Conservation (phyloP, 2,329 filamentous ascomycete genomes). For the Aspergillus sp. region DNA sequence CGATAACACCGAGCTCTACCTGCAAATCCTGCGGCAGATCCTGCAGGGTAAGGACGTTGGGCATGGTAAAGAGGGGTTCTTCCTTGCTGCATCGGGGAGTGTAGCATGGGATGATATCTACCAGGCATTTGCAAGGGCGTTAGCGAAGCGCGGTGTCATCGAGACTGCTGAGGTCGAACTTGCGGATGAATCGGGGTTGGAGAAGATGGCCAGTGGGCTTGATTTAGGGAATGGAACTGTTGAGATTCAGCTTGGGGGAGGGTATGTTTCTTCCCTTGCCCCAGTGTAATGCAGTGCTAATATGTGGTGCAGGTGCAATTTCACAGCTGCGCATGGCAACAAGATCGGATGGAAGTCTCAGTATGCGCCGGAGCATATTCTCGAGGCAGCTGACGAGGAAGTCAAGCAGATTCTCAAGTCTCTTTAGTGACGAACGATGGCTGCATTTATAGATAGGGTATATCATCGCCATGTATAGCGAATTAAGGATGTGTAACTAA, state of each 20-base stretch:
- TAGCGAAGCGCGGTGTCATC: constrained; percentile 44
- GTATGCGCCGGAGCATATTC: constrained; percentile 46
- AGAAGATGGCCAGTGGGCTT: constrained; percentile 45
- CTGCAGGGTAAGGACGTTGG: constrained; percentile 38
- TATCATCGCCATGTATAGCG: too few species aligned
- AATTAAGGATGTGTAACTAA: too few species aligned
- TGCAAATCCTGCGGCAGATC: constrained; percentile 48
- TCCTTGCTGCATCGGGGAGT: constrained; percentile 51
- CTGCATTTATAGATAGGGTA: too few species aligned
- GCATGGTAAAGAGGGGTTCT: constrained; percentile 50
- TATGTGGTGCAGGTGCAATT: constrained; percentile 39
- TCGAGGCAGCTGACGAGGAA: constrained; percentile 49
- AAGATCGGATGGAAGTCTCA: constrained; percentile 50
- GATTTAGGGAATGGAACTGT: constrained; percentile 38
- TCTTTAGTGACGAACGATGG: neutral
- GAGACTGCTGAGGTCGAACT: constrained; percentile 36
- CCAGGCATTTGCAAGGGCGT: constrained; percentile 42
- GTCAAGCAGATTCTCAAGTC: constrained; percentile 44
- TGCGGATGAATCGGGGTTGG: constrained; percentile 39
- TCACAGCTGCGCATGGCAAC: constrained; percentile 43
- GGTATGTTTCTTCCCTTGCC: constrained; percentile 32
- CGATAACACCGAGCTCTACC: constrained; percentile 50
- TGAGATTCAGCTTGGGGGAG: constrained; percentile 44
- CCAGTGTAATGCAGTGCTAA: neutral
- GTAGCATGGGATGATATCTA: constrained; percentile 56